Evolutionary conservation across 441 rosid species (phyloP).

Genomic region (Syzygium syzygioides): DNA sequence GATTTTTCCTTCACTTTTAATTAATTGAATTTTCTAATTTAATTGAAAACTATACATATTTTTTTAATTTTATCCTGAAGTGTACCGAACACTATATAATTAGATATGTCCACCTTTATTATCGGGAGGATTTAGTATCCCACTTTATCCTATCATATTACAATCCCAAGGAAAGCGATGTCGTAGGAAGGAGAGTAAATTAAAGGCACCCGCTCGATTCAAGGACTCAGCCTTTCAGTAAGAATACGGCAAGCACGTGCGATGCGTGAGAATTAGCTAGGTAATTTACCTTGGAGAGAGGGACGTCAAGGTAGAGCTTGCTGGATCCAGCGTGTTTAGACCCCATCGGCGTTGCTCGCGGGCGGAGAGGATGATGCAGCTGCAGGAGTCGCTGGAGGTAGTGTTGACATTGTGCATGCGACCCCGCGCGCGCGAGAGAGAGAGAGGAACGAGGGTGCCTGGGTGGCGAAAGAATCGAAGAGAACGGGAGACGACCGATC

Average conservation of each 20-base stretch:
- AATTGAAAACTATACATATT: too few relatives aligned
- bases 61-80: too few relatives aligned
- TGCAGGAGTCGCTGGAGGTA: not conserved
- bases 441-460: not conserved
- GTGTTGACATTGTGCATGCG: not conserved
- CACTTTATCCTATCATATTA: too few relatives aligned
- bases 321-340: conserved; percentile 61
- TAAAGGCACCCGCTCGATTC: conserved; percentile 52
- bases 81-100: too few relatives aligned
- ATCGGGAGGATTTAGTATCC: too few relatives aligned
- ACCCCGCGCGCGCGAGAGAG: too few relatives aligned
- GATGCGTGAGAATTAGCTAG: not conserved
- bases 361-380: not conserved
- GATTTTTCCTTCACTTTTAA: too few relatives aligned
- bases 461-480: not conserved
- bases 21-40: too few relatives aligned
- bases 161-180: conserved; percentile 77
- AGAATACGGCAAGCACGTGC: not conserved
- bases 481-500: not conserved
- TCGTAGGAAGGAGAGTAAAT: conserved; percentile 68
- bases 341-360: conserved; percentile 16
- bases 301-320: conserved; percentile 65
- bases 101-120: too few relatives aligned
- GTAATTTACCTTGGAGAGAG: conserved; percentile 39
- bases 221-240: not conserved